Evolutionary conservation across 805 yeast species (phyloP).

Genomic region (Yarrowia sp.): DNA sequence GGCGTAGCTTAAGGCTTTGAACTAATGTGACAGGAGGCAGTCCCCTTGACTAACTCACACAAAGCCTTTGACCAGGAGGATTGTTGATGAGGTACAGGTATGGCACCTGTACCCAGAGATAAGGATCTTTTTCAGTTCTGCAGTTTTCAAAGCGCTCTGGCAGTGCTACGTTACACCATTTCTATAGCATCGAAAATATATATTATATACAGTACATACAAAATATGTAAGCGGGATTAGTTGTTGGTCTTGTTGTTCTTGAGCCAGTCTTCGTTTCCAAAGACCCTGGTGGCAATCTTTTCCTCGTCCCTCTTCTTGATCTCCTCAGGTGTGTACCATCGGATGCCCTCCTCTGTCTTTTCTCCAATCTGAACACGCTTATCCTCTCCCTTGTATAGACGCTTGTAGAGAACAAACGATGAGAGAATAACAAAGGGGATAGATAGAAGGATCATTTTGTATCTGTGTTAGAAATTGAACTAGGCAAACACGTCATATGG

Average conservation of each 20-base stretch:
- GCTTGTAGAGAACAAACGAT: constrained; percentile 2
- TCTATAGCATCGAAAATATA: constrained; percentile 19
- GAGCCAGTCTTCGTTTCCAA: constrained; percentile 7
- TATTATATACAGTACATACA: background rate
- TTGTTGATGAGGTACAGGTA: background rate
- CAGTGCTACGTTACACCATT: constrained; percentile 19
- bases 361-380: constrained; percentile 48
- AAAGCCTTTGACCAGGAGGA: constrained; percentile 1
- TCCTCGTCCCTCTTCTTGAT: background rate
- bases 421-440: background rate
- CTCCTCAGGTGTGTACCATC: constrained; percentile 8
- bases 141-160: constrained; percentile 17
- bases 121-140: constrained; percentile 7
- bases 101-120: background rate
- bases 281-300: background rate
- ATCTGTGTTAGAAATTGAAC: constrained; percentile 9
- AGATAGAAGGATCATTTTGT: background rate
- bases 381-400: constrained; percentile 39
- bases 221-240: background rate
- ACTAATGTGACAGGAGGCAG: background rate
- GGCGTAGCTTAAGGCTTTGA: constrained; percentile 22
- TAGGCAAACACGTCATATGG: no score
- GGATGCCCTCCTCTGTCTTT: constrained; percentile 43
- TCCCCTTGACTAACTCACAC: background rate
- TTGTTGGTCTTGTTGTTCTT: background rate